Percentiles rank a stretch among this genome's conserved stretches.
Evolutionary conservation across 2,329 filamentous ascomycete species (phyloP).

Genomic region (Fusarium sp.): DNA sequence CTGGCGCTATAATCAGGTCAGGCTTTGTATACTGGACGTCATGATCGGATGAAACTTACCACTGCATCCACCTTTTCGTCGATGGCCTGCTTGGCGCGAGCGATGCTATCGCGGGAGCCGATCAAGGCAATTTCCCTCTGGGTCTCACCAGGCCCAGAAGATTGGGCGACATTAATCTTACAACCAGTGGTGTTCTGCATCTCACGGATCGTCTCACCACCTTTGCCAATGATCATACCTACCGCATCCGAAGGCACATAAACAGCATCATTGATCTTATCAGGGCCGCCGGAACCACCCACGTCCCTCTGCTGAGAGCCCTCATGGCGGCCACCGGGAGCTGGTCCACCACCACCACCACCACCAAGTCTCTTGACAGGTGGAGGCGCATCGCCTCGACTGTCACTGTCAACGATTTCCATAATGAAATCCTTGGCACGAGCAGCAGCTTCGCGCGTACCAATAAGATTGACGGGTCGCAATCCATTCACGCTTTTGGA

Average conservation of each 20-base stretch:
- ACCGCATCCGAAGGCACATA: slow-evolving; percentile 91
- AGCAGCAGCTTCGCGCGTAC: slow-evolving; percentile 77
- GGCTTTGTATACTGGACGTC: background rate
- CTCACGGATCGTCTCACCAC: slow-evolving; percentile 92
- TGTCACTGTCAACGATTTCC: slow-evolving; percentile 95
- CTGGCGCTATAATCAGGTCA: slow-evolving; percentile 59
- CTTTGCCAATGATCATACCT: slow-evolving; percentile 96
- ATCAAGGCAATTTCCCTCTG: slow-evolving; percentile 90
- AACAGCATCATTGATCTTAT: slow-evolving; percentile 85
- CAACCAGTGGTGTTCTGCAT: slow-evolving; percentile 90
- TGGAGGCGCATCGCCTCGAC: slow-evolving; percentile 64
- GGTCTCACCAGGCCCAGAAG: slow-evolving; percentile 79
- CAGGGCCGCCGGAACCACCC: slow-evolving; percentile 59
- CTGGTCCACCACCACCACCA: slow-evolving; percentile 33
- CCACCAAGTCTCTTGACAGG: slow-evolving; percentile 47
- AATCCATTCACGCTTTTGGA: slow-evolving; percentile 92
- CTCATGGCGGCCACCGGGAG: slow-evolving; percentile 48
- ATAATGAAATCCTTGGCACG: slow-evolving; percentile 89
- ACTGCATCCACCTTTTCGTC: slow-evolving; percentile 93
- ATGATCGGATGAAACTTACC: slow-evolving; percentile 61
- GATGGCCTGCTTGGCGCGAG: slow-evolving; percentile 83
- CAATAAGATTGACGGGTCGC: slow-evolving; percentile 90
- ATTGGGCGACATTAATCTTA: slow-evolving; percentile 93
- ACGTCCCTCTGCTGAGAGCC: slow-evolving; percentile 51
- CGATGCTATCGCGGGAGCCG: slow-evolving; percentile 81